Evolutionary conservation across 768 basidiomycete species (phyloP).

Genomic region (Pulveroboletus sp.): DNA sequence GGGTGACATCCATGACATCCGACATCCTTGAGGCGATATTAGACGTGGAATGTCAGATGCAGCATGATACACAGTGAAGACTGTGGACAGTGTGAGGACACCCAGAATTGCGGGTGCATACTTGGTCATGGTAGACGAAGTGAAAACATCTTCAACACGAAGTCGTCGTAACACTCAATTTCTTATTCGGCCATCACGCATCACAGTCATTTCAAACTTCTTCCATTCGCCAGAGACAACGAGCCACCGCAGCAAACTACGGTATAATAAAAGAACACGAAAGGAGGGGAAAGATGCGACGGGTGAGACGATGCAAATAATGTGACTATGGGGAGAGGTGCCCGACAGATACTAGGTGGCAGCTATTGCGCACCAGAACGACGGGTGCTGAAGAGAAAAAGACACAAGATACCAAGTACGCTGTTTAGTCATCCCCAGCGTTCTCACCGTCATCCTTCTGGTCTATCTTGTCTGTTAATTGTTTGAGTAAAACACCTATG

Average conservation of each 20-base stretch:
- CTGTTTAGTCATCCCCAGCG: slow-evolving; percentile 60
- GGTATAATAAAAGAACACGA: slow-evolving; percentile 36
- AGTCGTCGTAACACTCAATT: no score
- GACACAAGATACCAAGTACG: slow-evolving; percentile 6
- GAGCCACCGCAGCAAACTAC: slow-evolving; percentile 31
- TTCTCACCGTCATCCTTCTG: slow-evolving; percentile 66
- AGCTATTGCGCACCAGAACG: slow-evolving; percentile 11
- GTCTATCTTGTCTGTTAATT: slow-evolving; percentile 61
- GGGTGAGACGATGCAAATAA: slow-evolving; percentile 32
- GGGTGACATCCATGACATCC: slow-evolving; percentile 96
- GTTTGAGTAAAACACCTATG: slow-evolving; percentile 5
- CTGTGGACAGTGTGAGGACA: slow-evolving; percentile 37
- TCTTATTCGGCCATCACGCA: neutral
- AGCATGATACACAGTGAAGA: slow-evolving; percentile 41
- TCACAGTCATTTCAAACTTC: slow-evolving; percentile 24
- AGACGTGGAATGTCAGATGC: slow-evolving; percentile 41
- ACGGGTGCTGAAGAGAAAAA: slow-evolving; percentile 19
- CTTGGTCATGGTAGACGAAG: slow-evolving; percentile 12
- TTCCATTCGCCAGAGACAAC: slow-evolving; percentile 34
- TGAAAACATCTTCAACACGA: no score
- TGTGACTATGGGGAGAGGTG: slow-evolving; percentile 24
- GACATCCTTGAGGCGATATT: slow-evolving; percentile 86
- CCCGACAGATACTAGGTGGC: slow-evolving; percentile 10
- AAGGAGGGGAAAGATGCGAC: slow-evolving; percentile 28
- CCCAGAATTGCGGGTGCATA: slow-evolving; percentile 13